Evolutionary conservation across 2,329 filamentous ascomycete genomes (phyloP), one percentile per base, ranked within the genome.

Genomic region (Fusarium beomiforme): DNA sequence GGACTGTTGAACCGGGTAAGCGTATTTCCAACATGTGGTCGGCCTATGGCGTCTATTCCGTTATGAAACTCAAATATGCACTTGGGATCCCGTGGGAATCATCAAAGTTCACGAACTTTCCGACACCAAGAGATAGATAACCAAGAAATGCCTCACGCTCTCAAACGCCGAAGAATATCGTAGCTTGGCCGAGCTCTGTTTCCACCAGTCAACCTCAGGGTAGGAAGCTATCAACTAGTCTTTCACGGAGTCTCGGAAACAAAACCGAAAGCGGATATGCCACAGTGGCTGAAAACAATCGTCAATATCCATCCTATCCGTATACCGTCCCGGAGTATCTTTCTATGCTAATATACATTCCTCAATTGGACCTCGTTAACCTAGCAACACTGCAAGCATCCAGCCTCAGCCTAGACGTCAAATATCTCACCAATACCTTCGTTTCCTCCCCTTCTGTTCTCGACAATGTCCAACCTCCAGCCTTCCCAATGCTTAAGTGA

Each of bases 401-500:
- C 31, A 55, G 29, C 21, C 36, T 41, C 54, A 41, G 37, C 29
- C 71, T 78, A 92, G 56, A 91, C 82, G 74, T 91, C 89, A 77
- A 91, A 91, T 29, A 91, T 88, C 77, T 90, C 88, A 3, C 89
- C 89, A 23, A 88, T 82, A 1, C 89, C 89, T 70, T 89, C 87
- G 2, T 86, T 86, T 8, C 87, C 87, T 4, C 87, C 87, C 66
- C 84, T 82, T 67, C 88, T 82, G 49, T 83, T 84, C 77, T 91
- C 89, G 9, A 91, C 89, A 74, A 91, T 82, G 76, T 91, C 89
- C 75, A 91, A 79, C 79, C 89, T 85, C 89, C 89, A 91, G 11
- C 89, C 89, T 69, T 91, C 87, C 89, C 89, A 91, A 77, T 89
- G 88, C 83, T 89, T 90, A 56, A 91, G 81, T 3, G 84, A 84